Conservation (phyloP, 2,329 filamentous ascomycete genomes). For the Scedosporium minutisporum region DNA sequence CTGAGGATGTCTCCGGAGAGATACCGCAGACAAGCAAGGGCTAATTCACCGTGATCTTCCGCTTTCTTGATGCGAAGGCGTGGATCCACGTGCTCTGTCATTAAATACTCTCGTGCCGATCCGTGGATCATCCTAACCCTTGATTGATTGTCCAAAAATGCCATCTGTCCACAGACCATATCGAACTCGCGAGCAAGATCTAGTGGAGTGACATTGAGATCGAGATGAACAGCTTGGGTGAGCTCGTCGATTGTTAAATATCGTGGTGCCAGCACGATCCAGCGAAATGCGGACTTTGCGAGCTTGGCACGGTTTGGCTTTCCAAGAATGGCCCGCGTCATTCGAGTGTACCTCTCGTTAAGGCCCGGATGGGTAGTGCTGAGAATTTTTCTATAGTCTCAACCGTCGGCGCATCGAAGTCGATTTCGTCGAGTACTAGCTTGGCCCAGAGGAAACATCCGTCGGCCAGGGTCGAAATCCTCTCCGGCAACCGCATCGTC, state of each 20-base stretch:
- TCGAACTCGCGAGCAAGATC: not conserved
- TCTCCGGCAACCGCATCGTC: too few relatives aligned
- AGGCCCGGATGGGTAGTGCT: not conserved
- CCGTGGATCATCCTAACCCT: not conserved
- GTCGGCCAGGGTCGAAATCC: not conserved
- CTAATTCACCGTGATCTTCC: not conserved
- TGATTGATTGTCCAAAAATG: not conserved
- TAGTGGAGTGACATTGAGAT: not conserved
- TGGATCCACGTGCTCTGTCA: not conserved
- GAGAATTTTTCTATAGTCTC: not conserved
- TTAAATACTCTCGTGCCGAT: not conserved
- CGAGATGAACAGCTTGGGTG: not conserved
- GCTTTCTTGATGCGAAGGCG: not conserved
- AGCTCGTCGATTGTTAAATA: not conserved
- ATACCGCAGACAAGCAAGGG: not conserved
- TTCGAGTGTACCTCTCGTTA: not conserved
- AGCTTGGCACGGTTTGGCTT: not conserved
- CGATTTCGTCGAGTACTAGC: not conserved
- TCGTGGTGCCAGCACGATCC: not conserved
- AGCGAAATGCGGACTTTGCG: not conserved
- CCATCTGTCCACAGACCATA: not conserved
- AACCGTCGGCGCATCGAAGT: not conserved
- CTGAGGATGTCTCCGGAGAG: not conserved
- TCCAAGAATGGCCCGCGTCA: not conserved
- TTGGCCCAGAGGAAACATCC: not conserved